These are phyloP conservation scores for Chernovozyma aurita DNA, from an alignment of 1,139 yeast genomes.

Conservation along the genomic window DNA sequence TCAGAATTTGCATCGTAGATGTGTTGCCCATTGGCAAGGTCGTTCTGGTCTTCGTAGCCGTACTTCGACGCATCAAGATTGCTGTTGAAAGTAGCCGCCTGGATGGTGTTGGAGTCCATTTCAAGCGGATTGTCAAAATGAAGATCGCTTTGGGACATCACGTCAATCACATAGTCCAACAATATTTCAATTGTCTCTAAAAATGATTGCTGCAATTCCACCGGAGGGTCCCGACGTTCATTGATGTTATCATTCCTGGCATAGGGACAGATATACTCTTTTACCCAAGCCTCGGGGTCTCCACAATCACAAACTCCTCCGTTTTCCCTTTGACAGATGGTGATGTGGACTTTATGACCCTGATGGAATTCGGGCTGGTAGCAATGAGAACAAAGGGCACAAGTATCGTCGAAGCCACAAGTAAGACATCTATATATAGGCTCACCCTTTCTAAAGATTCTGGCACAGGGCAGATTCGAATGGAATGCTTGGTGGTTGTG, in stretches of 20 bases:
- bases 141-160: constrained; percentile 46
- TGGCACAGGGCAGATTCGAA: constrained; percentile 70
- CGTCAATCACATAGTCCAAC: constrained; percentile 75
- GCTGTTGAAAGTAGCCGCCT: constrained; percentile 23
- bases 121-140: constrained; percentile 28
- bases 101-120: constrained; percentile 17
- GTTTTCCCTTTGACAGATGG: constrained; percentile 71
- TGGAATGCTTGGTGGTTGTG: constrained; percentile 47
- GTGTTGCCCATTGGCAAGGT: constrained; percentile 13
- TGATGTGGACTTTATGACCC: constrained; percentile 72
- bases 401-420: constrained; percentile 75
- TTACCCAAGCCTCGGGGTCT: constrained; percentile 57
- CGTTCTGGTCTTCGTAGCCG: constrained; percentile 14
- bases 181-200: constrained; percentile 47
- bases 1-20: constrained; percentile 41
- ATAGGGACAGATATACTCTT: constrained; percentile 34
- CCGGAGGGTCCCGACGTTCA: constrained; percentile 24
- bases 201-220: constrained; percentile 29
- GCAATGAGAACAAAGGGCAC: constrained; percentile 81
- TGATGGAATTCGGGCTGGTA: constrained; percentile 65
- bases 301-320: constrained; percentile 83
- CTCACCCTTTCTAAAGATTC: constrained; percentile 76
- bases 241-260: constrained; percentile 8
- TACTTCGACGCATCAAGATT: constrained; percentile 30
- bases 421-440: constrained; percentile 81